Evolutionary conservation across 306 rosid genomes (phyloP).

Genomic region (Urtica urens): DNA sequence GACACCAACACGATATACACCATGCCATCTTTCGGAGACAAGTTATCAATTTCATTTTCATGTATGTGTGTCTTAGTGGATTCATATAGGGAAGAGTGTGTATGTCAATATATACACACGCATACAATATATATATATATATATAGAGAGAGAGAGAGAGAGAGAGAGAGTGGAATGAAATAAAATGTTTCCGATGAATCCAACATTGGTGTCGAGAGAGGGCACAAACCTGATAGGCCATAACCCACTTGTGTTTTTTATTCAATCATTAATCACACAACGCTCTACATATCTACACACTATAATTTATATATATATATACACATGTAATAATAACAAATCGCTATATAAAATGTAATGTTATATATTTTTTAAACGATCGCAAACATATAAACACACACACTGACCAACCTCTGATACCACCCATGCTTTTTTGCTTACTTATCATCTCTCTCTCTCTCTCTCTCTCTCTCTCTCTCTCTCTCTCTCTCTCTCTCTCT

Average conservation of each 20-base stretch:
- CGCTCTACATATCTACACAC: slow-evolving; percentile 23
- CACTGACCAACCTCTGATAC: slow-evolving; percentile 9
- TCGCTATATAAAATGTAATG: too few species aligned
- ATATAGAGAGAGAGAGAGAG: slow-evolving; percentile 49
- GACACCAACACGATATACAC: too few species aligned
- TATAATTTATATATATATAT: background rate
- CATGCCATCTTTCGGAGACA: too few species aligned
- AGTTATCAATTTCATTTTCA: too few species aligned
- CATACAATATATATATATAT: too few species aligned
- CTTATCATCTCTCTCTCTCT: slow-evolving; percentile 4
- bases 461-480: slow-evolving; percentile 3
- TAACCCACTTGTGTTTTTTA: slow-evolving; percentile 43
- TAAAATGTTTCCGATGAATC: slow-evolving; percentile 58
- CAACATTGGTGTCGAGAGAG: slow-evolving; percentile 56
- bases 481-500: slow-evolving; percentile 1
- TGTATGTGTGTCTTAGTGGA: too few species aligned
- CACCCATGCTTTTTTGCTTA: slow-evolving; percentile 33
- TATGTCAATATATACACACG: too few species aligned
- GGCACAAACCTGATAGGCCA: slow-evolving; percentile 40
- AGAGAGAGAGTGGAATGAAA: slow-evolving; percentile 39
- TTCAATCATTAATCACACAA: slow-evolving; percentile 48
- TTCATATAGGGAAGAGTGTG: slow-evolving; percentile 28
- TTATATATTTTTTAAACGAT: too few species aligned
- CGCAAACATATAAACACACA: slow-evolving; percentile 12
- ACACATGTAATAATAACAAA: too few species aligned